Evolutionary conservation across 208 protist genomes (phyloP).

Genomic region (Zelonia costaricensis): DNA sequence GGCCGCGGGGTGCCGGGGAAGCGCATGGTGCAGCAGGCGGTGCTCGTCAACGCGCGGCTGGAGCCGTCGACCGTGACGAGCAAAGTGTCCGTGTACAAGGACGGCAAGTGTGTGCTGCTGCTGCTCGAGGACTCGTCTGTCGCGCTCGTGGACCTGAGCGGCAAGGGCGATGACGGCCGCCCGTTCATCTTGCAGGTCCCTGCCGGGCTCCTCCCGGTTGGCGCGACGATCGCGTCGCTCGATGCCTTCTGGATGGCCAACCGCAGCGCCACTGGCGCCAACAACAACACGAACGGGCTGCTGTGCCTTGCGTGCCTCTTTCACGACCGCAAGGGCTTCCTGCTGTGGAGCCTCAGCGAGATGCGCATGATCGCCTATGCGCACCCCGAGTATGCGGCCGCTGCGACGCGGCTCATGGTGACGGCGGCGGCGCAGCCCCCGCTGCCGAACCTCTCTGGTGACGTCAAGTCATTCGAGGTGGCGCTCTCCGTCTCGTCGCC

Average conservation of each 20-base stretch:
- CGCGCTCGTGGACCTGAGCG: constrained; percentile 65
- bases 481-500: constrained; percentile 14
- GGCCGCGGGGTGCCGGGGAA: constrained; percentile 9
- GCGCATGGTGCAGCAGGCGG: constrained; percentile 50
- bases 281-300: constrained; percentile 15
- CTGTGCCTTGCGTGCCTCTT: constrained; percentile 65
- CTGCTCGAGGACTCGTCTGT: constrained; percentile 74
- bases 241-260: constrained; percentile 68
- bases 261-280: constrained; percentile 9
- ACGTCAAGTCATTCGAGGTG: constrained; percentile 52
- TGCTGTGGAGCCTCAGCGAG: constrained; percentile 70
- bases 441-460: constrained; percentile 59
- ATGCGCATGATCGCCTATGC: constrained; percentile 67
- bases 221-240: constrained; percentile 49
- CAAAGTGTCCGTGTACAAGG: constrained; percentile 43
- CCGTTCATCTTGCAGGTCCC: constrained; percentile 61
- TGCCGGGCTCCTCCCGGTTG: constrained; percentile 61
- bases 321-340: constrained; percentile 60
- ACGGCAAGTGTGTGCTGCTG: constrained; percentile 70
- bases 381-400: constrained; percentile 34
- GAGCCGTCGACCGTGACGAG: constrained; percentile 34
- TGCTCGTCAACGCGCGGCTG: constrained; percentile 68
- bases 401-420: constrained; percentile 43
- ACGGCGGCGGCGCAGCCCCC: constrained; percentile 37
- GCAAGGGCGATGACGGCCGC: constrained; percentile 40